Conservation (phyloP, 192 early-diverging fungal species). For the Coemansia reversa region DNA sequence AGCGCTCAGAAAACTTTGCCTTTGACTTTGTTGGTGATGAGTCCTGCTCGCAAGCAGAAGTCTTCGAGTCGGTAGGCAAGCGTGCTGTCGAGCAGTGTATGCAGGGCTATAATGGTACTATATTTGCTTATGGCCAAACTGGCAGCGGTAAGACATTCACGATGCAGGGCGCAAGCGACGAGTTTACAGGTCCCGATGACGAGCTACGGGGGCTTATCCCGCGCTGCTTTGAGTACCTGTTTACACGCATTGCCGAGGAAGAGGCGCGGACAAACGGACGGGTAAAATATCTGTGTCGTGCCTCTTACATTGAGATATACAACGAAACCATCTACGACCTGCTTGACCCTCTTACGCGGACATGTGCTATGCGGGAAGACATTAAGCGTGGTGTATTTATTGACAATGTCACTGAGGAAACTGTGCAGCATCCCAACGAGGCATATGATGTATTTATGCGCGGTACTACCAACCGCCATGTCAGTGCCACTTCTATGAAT, state of each 20-base stretch:
- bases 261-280: constrained; percentile 51
- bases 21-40: constrained; percentile 67
- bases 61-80: constrained; percentile 57
- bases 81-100: constrained; percentile 66
- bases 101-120: constrained; percentile 72
- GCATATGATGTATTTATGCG: constrained; percentile 65
- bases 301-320: constrained; percentile 93
- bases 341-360: constrained; percentile 63
- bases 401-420: constrained; percentile 65
- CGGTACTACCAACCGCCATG: constrained; percentile 68
- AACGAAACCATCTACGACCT: constrained; percentile 90
- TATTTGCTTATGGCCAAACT: constrained; percentile 75
- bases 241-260: constrained; percentile 56
- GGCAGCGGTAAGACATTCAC: constrained; percentile 76
- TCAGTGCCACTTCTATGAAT: constrained; percentile 79
- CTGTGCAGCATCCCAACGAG: constrained; percentile 60
- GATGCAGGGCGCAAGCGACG: constrained; percentile 79
- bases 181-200: constrained; percentile 67
- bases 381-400: constrained; percentile 68
- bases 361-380: constrained; percentile 63
- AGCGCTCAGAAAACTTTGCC: constrained; percentile 61
- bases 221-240: constrained; percentile 64
- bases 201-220: constrained; percentile 66
- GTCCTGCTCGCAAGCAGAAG: constrained; percentile 52
- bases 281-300: constrained; percentile 75